Evolutionary conservation across 225 moss, liverwort and hornwort species (phyloP), one percentile per base, ranked within the genome.

Genomic region (Marchantia paleacea): DNA sequence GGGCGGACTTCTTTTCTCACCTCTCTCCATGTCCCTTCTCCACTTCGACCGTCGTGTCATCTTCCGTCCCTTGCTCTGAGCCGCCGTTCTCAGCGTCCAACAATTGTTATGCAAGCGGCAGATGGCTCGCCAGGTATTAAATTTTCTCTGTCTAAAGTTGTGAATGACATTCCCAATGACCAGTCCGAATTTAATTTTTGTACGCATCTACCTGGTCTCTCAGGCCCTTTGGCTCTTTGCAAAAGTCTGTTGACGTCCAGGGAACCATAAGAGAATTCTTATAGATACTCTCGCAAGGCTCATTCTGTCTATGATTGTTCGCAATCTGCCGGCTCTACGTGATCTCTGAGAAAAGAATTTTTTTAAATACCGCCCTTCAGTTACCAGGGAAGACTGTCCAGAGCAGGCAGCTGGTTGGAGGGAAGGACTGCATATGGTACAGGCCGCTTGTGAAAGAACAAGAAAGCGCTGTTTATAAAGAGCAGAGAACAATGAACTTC

Each of bases 121-220:
- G 84, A 87, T 19, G 81, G 80, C 69, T 16, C 69, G 51, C 69
- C 84, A 76, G 84, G 84, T 84, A 74, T 39, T n/a, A 30, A 39
- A 39, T 49, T 55, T 52, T 47, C n/a, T 69, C 14, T n/a, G n/a
- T n/a, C n/a, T 39, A 39, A 39, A 2, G 2, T 39, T 39, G 39
- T 39, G 39, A 39, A 39, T 39, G 39, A 39, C 5, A 39, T 39
- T 39, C 39, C 51, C 18, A 12, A 50, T n/a, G 16, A 22, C 14
- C 28, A 26, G 7, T 53, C 48, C 16, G 39, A n/a, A n/a, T n/a
- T n/a, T n/a, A n/a, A 39, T 39, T 2, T 39, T 39, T 39, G 39
- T 39, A 39, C 39, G 39, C 2, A 39, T 39, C 39, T 39, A 39
- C 39, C 39, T 5, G 3, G 39, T 5, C 39, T 39, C 39, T 39